Base-by-base conservation (phyloP, 108 stramenopile species). In the Cyclotella baltica region DNA sequence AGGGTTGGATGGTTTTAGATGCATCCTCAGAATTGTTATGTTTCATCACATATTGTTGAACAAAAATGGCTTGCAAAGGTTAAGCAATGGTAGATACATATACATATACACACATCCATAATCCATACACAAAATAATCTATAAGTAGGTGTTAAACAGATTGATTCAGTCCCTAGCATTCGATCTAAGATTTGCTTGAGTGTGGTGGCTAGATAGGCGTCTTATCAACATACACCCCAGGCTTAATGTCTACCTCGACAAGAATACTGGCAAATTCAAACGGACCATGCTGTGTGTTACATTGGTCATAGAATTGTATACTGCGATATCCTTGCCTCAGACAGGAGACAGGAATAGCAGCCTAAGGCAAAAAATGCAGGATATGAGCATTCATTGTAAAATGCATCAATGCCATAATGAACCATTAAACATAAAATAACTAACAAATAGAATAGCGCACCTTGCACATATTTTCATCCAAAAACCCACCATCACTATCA, bases 181-280 rank as follows among this genome's bases (percentile, higher is more conserved):
- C n/a, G n/a, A n/a, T n/a, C n/a, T n/a, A n/a, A n/a, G n/a, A n/a
- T n/a, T n/a, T n/a, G n/a, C n/a, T n/a, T n/a, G n/a, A n/a, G n/a
- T n/a, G n/a, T n/a, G n/a, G n/a, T n/a, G n/a, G n/a, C n/a, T n/a
- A n/a, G n/a, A n/a, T n/a, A n/a, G n/a, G n/a, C n/a, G n/a, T n/a
- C n/a, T n/a, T n/a, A n/a, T n/a, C n/a, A n/a, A n/a, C n/a, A n/a
- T n/a, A n/a, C n/a, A n/a, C n/a, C n/a, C n/a, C n/a, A n/a, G 40
- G 57, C 36, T 63, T 63, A 4, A 63, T 63, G 1, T 38, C 19
- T 6, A 95, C 75, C 22, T 91, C 88, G 19, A 96, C 69, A 52
- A 96, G 81, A 40, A 96, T 67, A n/a, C 86, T 87, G 3, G 92
- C 92, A 75, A 93, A 91, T 34, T 85, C 91, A 46, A 90, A 88